Percentiles rank a stretch among this genome's conserved stretches.
Evolutionary conservation across 148 eudicot species (phyloP).

Genomic region (Persicaria tinctoria): DNA sequence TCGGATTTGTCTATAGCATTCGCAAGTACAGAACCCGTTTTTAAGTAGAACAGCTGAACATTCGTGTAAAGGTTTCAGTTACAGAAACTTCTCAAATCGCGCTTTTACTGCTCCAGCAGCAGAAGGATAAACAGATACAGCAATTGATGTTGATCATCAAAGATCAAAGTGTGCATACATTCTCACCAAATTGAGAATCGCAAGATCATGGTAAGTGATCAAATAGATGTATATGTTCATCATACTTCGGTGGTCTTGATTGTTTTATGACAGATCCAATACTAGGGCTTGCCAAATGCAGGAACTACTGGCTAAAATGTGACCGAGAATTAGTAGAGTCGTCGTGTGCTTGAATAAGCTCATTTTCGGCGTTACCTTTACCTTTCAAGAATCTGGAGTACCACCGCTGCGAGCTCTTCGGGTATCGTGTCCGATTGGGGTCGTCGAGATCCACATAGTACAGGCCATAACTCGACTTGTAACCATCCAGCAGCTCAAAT

Average conservation of each 20-base stretch:
- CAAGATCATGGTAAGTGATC: neutral
- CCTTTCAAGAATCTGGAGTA: slow-evolving; percentile 54
- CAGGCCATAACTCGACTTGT: slow-evolving; percentile 29
- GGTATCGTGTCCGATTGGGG: slow-evolving; percentile 36
- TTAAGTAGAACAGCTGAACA: neutral
- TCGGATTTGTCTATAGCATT: neutral
- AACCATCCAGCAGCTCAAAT: slow-evolving; percentile 40
- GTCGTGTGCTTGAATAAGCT: neutral
- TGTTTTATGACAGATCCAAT: neutral
- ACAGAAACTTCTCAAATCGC: neutral
- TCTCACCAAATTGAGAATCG: no score
- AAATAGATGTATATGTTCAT: neutral
- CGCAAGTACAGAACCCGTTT: neutral
- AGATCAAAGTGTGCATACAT: no score
- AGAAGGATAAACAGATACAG: neutral
- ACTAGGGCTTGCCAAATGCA: neutral
- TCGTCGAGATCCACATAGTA: slow-evolving; percentile 51
- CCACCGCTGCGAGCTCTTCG: slow-evolving; percentile 57
- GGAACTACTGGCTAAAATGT: neutral
- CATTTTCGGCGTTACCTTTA: neutral
- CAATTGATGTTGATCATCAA: no score
- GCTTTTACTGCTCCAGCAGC: neutral
- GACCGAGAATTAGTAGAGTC: neutral
- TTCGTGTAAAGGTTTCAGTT: neutral
- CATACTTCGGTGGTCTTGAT: neutral